A percentile compares a stretch with the other conserved stretches of the same genome.
phyloP scores from a whole-genome alignment of 352 stramenopile genomes.

The Pythium dissimile region DNA sequence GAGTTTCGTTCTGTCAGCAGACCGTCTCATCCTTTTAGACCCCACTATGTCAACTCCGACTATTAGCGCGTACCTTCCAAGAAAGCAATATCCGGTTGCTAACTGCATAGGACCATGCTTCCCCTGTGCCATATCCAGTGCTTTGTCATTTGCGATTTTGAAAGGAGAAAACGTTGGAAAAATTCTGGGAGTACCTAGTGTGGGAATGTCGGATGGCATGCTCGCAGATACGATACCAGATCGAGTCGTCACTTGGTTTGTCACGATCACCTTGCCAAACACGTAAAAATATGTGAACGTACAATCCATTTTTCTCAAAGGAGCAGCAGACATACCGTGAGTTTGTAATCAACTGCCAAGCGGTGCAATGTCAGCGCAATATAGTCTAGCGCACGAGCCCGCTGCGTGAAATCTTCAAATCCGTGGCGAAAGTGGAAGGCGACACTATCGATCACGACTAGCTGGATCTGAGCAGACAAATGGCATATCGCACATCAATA shows the following conservation, averaged over 20 bases:
- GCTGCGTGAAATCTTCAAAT: constrained; percentile 69
- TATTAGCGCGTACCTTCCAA: constrained; percentile 77
- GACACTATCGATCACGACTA: constrained; percentile 92
- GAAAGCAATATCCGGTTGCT: constrained; percentile 55
- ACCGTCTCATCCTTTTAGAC: not conserved
- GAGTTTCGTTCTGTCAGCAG: constrained; percentile 27
- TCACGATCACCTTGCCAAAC: constrained; percentile 45
- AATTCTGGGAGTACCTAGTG: no score
- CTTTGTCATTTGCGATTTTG: no score
- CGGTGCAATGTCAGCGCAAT: constrained; percentile 69
- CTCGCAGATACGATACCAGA: constrained; percentile 7
- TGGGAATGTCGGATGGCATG: no score
- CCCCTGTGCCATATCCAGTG: constrained; percentile 30
- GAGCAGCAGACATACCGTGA: constrained; percentile 31
- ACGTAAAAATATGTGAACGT: not conserved
- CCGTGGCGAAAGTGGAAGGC: constrained; percentile 93
- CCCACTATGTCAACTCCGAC: not conserved
- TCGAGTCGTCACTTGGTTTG: constrained; percentile 76
- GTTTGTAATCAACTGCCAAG: constrained; percentile 38
- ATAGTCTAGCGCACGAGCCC: constrained; percentile 62
- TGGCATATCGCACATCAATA: no score
- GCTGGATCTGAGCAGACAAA: constrained; percentile 60
- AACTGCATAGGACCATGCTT: constrained; percentile 67
- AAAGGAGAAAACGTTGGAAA: no score
- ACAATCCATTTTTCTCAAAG: not conserved